Percentiles rank a stretch among this genome's conserved stretches.
phyloP scores from a whole-genome alignment of 2,329 filamentous ascomycete species.

The Botrytis squamosa region DNA sequence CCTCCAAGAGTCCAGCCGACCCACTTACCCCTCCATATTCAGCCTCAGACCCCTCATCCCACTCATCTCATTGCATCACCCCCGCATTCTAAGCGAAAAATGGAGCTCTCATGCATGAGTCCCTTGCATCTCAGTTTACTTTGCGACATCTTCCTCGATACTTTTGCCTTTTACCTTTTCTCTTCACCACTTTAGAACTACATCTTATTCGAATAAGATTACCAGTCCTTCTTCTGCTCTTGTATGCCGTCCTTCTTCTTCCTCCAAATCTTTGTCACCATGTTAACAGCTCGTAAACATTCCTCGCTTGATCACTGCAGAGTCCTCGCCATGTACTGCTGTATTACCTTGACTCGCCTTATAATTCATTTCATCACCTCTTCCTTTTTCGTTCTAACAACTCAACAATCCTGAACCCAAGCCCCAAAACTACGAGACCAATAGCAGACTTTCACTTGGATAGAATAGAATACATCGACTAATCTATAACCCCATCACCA shows the following conservation, averaged over 20 bases:
- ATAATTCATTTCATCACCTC: neutral
- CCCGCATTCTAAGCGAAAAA: neutral
- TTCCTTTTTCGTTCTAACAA: neutral
- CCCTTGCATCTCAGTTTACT: too few species aligned
- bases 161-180: neutral
- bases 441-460: neutral
- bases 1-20: neutral
- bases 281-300: neutral
- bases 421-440: neutral
- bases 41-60: conserved; percentile 1
- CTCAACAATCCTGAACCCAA: neutral
- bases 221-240: neutral
- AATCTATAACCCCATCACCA: neutral
- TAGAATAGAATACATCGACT: neutral
- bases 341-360: neutral
- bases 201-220: neutral
- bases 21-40: conserved; percentile 5
- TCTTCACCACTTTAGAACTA: neutral
- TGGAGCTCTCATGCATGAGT: neutral
- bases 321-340: neutral
- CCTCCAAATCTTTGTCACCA: neutral
- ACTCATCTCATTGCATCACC: neutral
- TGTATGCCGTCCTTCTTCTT: neutral
- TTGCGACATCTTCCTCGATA: neutral
- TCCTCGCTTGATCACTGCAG: neutral